A percentile compares a stretch with the other conserved stretches of the same genome.
Conservation (phyloP, 805 yeast genomes). For the Candida sonorensis region DNA sequence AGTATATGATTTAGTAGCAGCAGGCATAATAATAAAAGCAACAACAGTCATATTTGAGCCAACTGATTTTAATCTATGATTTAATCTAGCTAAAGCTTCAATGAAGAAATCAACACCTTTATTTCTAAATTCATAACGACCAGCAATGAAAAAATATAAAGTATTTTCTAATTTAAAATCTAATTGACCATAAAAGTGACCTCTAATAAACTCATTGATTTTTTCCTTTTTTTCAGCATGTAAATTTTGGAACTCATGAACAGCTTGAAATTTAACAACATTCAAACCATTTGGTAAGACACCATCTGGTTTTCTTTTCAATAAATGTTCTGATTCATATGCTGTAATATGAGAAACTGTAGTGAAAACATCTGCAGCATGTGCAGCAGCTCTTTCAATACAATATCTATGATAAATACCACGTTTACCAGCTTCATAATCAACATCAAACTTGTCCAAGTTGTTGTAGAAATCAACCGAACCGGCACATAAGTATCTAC, state of each 20-base stretch:
- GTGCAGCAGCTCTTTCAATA: conserved; percentile 94
- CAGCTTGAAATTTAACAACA: conserved; percentile 93
- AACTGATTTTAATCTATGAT: conserved; percentile 73
- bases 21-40: conserved; percentile 98
- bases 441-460: conserved; percentile 82
- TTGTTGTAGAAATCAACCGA: conserved; percentile 94
- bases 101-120: conserved; percentile 95
- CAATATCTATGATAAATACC: conserved; percentile 97
- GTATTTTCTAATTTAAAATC: conserved; percentile 94
- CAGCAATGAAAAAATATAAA: conserved; percentile 91
- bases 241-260: conserved; percentile 94
- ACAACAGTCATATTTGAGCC: conserved; percentile 90
- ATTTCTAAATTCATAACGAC: conserved; percentile 93
- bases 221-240: conserved; percentile 89
- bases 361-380: conserved; percentile 92
- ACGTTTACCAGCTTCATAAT: conserved; percentile 95
- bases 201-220: conserved; percentile 90
- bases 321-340: conserved; percentile 83
- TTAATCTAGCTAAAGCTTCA: conserved; percentile 86
- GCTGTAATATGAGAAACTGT: conserved; percentile 98
- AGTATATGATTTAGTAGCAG: conserved; percentile 87
- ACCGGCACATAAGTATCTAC: conserved; percentile 95
- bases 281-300: conserved; percentile 95
- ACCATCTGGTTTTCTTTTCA: conserved; percentile 96
- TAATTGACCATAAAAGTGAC: conserved; percentile 95